Evolutionary conservation across 495 filamentous ascomycete species (phyloP), one percentile per base, ranked within the genome.

Genomic region (Xylaria telfairii): DNA sequence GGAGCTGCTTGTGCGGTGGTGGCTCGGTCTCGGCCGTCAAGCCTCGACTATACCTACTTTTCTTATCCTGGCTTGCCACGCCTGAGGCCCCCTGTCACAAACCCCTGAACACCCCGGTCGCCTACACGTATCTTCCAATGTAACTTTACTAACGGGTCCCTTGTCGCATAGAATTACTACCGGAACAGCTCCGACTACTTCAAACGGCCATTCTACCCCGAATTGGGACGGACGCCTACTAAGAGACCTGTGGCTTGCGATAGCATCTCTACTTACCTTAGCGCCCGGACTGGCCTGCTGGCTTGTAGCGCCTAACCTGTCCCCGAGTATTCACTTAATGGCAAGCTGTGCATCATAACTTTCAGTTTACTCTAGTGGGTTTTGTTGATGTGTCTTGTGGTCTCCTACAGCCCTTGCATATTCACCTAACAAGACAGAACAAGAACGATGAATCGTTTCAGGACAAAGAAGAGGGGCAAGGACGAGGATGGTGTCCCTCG

Each of bases 381-480:
- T 4, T 34, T 54, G 28, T 63, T 54, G 42, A 51, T 12, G 28
- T 41, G 19, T 51, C 12, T 69, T 46, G 39, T 21, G 28, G 41
- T 4, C 12, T 37, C 3, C 24, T 57, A 41, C 44, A n/a, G 17
- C 28, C 32, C 6, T 28, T 5, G 39, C 37, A 57, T 21, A 37
- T 41, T 41, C 17, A 44, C 49, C 15, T 17, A 30, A 21, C 21
- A 42, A 26, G 44, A 42, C 42, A 34, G n/a, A 32, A 44, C 15
- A n/a, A 49, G 8, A 73, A 80, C 53, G 10, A 94, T 94, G 92
- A 92, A 93, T 83, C 90, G 90, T 30, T 92, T 93, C 75, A 86
- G 91, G 72, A 91, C 86, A 39, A 87, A 88, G 78, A 92, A 88
- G 83, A 91, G 88, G 88, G 87, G 74, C 39, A 90, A 88, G 84